phyloP scores from a whole-genome alignment of 495 filamentous ascomycete genomes.

The Penicillium robsamsonii region DNA sequence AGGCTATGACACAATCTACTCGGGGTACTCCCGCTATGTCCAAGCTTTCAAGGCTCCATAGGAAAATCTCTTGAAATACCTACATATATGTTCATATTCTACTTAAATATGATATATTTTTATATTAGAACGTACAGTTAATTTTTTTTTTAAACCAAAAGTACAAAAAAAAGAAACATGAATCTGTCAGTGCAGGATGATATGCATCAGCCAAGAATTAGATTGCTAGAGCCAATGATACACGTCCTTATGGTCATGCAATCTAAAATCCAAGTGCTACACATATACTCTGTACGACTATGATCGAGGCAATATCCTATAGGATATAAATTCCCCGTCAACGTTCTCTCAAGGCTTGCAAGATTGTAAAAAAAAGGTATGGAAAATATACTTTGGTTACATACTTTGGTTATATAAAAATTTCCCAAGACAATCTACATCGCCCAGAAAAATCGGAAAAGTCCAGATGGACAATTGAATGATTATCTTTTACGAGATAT shows the following conservation, averaged over 20 bases:
- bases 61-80: background rate
- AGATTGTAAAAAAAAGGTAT: no score
- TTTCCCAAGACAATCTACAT: background rate
- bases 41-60: background rate
- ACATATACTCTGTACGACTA: background rate
- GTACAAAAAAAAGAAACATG: background rate
- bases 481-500: background rate
- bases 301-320: background rate
- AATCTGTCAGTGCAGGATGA: slow-evolving; percentile 1
- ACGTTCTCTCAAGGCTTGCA: background rate
- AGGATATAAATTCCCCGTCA: background rate
- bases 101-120: background rate
- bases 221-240: slow-evolving; percentile 1
- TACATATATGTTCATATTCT: background rate
- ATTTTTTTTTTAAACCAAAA: no score
- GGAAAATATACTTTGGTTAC: background rate
- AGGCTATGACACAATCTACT: slow-evolving; percentile 23
- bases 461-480: background rate
- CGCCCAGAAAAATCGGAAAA: background rate
- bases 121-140: background rate
- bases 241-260: background rate
- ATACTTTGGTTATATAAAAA: background rate
- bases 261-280: background rate
- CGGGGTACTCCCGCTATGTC: background rate
- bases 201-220: slow-evolving; percentile 1